phyloP scores from a whole-genome alignment of 495 filamentous ascomycete genomes.

The Tuber calosporum region DNA sequence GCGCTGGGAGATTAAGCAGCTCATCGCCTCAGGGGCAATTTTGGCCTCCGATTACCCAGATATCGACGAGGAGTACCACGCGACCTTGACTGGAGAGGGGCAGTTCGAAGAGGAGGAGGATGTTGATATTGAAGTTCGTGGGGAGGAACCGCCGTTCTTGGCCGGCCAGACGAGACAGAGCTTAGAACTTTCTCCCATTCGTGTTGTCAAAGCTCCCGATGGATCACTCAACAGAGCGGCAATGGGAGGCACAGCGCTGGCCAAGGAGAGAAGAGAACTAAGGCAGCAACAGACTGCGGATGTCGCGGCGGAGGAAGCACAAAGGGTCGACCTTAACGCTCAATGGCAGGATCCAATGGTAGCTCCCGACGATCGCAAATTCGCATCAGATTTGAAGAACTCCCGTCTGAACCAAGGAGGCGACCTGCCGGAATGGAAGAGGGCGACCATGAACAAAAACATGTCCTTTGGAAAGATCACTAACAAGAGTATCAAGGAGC shows the following conservation, averaged over 20 bases:
- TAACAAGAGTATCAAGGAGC: constrained; percentile 88
- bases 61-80: constrained; percentile 87
- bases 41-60: constrained; percentile 90
- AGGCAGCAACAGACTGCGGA: constrained; percentile 82
- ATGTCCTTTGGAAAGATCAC: constrained; percentile 78
- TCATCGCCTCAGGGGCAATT: constrained; percentile 88
- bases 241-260: constrained; percentile 82
- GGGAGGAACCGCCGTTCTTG: constrained; percentile 94
- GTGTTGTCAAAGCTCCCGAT: constrained; percentile 94
- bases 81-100: constrained; percentile 74
- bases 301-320: constrained; percentile 67
- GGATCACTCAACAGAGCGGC: constrained; percentile 91
- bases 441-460: constrained; percentile 72
- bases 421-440: constrained; percentile 86
- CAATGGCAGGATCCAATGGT: constrained; percentile 98
- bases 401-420: constrained; percentile 52
- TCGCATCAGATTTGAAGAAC: constrained; percentile 67
- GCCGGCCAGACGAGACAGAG: constrained; percentile 94
- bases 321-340: constrained; percentile 74
- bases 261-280: constrained; percentile 82
- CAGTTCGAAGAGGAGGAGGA: constrained; percentile 94
- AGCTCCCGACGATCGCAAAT: constrained; percentile 70
- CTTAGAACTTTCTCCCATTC: constrained; percentile 85
- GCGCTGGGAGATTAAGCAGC: constrained; percentile 91
- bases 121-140: constrained; percentile 90